These are phyloP conservation scores for Leishmania arabica DNA, from an alignment of 208 protist species.

Conservation along the genomic window DNA sequence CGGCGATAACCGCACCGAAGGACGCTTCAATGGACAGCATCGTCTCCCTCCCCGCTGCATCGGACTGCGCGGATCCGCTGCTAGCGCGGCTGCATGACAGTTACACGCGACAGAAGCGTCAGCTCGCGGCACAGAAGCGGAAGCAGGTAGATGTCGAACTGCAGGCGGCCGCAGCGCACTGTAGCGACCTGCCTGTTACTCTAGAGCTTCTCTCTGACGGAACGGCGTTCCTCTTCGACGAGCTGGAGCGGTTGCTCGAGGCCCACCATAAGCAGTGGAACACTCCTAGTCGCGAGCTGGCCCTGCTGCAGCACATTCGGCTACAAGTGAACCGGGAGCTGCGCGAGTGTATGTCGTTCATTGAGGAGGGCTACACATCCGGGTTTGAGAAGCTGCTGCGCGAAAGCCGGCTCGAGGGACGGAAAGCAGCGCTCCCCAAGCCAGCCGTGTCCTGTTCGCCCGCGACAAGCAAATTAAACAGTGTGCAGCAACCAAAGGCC, in stretches of 20 bases:
- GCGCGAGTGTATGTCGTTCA: conserved; percentile 55
- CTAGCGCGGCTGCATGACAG: conserved; percentile 52
- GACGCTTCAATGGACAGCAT: conserved; percentile 1
- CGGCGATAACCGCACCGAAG: not conserved
- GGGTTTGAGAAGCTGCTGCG: conserved; percentile 60
- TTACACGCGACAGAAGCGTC: conserved; percentile 47
- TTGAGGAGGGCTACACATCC: conserved; percentile 81
- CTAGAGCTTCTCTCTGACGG: conserved; percentile 79
- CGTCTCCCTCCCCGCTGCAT: not conserved
- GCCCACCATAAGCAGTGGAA: not conserved
- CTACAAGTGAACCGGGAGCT: conserved; percentile 64
- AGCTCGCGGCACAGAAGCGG: conserved; percentile 39
- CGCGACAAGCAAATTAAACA: not conserved
- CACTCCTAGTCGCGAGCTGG: conserved; percentile 3
- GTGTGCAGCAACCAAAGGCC: not conserved
- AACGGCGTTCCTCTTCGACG: conserved; percentile 56
- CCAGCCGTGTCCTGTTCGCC: not conserved
- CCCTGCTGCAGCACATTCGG: conserved; percentile 65
- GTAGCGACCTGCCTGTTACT: conserved; percentile 49
- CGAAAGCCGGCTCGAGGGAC: conserved; percentile 17
- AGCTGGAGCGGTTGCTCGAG: conserved; percentile 47
- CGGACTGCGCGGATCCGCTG: conserved; percentile 18
- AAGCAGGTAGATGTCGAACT: conserved; percentile 47
- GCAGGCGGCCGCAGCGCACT: conserved; percentile 38
- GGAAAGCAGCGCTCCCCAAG: not conserved